Percentiles rank a stretch among this genome's conserved stretches.
phyloP scores from a whole-genome alignment of 495 filamentous ascomycete genomes.

The Aspergillus ostianus region DNA sequence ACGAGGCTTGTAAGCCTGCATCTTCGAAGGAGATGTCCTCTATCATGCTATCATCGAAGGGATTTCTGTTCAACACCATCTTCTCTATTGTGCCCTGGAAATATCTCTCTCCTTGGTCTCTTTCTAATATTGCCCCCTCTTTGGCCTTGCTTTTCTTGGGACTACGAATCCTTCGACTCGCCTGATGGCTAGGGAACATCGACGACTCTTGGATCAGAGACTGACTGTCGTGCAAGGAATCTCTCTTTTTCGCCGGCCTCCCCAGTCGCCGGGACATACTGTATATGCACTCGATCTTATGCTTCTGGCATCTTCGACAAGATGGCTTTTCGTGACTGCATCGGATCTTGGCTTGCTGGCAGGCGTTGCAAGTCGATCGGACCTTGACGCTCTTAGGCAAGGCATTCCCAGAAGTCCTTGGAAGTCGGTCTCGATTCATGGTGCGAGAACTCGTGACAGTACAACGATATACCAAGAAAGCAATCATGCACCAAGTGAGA shows the following conservation, averaged over 20 bases:
- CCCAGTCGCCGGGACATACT: conserved; percentile 46
- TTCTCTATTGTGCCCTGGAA: conserved; percentile 3
- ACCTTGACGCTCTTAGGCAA: conserved; percentile 43
- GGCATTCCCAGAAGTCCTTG: conserved; percentile 14
- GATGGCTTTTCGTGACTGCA: conserved; percentile 48
- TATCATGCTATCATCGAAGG: conserved; percentile 9
- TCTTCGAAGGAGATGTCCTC: conserved; percentile 11
- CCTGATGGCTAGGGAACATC: conserved; percentile 5
- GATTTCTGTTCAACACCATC: conserved; percentile 3
- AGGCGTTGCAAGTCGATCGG: conserved; percentile 49
- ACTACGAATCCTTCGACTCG: conserved; percentile 17
- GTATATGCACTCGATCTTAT: conserved; percentile 44
- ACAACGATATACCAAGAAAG: background rate
- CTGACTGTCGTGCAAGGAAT: background rate
- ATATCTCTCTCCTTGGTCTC: background rate
- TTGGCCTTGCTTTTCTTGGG: conserved; percentile 16
- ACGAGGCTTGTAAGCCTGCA: conserved; percentile 7
- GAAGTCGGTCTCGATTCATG: conserved; percentile 19
- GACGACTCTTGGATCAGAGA: conserved; percentile 2
- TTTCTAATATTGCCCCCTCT: conserved; percentile 8
- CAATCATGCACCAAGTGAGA: background rate
- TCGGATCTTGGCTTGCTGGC: conserved; percentile 49
- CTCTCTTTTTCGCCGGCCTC: conserved; percentile 41
- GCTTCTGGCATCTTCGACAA: conserved; percentile 44
- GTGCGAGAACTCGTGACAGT: background rate